A percentile compares a stretch with the other conserved stretches of the same genome.
phyloP scores from a whole-genome alignment of 2,329 filamentous ascomycete species.

The Sclerotinia nivalis region DNA sequence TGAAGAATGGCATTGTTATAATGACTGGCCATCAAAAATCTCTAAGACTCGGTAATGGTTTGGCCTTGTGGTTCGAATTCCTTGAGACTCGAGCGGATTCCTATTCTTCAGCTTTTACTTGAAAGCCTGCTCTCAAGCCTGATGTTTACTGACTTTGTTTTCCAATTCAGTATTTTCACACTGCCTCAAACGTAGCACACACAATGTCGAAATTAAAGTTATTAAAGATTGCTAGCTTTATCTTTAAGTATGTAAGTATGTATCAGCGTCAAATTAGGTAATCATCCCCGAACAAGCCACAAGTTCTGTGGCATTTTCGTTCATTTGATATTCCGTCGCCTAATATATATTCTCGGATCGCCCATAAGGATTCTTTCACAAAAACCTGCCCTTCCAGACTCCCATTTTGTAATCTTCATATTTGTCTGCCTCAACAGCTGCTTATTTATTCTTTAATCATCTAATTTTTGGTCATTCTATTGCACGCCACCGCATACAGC shows the following conservation, averaged over 20 bases:
- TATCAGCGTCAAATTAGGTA: background rate
- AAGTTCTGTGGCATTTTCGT: background rate
- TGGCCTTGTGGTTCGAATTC: background rate
- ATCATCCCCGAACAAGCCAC: background rate
- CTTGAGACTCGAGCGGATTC: background rate
- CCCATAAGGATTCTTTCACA: background rate
- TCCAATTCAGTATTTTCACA: background rate
- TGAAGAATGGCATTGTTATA: slow-evolving; percentile 5
- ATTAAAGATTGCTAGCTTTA: no score
- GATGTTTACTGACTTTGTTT: background rate
- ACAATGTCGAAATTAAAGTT: no score
- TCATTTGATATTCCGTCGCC: background rate
- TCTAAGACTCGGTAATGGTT: background rate
- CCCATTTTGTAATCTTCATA: background rate
- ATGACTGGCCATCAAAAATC: background rate
- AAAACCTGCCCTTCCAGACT: background rate
- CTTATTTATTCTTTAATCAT: background rate
- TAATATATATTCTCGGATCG: background rate
- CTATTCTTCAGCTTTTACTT: background rate
- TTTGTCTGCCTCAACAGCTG: background rate
- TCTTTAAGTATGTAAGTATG: no score
- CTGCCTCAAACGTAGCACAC: background rate
- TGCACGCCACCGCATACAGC: background rate
- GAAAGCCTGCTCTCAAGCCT: background rate
- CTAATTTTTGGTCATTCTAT: no score